phyloP scores from a whole-genome alignment of 352 stramenopile species.

The Phytophthora vignae region DNA sequence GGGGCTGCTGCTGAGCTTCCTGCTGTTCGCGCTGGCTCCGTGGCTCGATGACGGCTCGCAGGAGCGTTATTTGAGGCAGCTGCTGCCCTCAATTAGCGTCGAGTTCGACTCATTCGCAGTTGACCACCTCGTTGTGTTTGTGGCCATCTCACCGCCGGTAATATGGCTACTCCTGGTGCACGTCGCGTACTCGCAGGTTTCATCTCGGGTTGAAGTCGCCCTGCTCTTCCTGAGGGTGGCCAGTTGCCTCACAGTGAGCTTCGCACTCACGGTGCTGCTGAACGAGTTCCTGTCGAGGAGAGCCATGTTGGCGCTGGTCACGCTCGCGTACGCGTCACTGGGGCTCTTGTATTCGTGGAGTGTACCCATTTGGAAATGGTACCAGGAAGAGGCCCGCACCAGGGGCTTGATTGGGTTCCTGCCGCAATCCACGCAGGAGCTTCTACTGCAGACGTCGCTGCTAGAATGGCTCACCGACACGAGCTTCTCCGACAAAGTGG shows the following conservation, averaged over 20 bases:
- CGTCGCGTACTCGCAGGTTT: slow-evolving; percentile 63
- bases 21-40: slow-evolving; percentile 61
- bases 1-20: slow-evolving; percentile 55
- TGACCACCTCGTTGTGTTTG: slow-evolving; percentile 73
- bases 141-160: slow-evolving; percentile 67
- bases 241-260: slow-evolving; percentile 71
- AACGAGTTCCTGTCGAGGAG: slow-evolving; percentile 80
- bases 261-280: slow-evolving; percentile 77
- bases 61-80: slow-evolving; percentile 53
- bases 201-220: slow-evolving; percentile 56
- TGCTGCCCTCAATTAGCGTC: slow-evolving; percentile 58
- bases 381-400: slow-evolving; percentile 58
- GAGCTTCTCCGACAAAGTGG: slow-evolving; percentile 72
- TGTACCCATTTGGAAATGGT: slow-evolving; percentile 82
- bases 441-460: slow-evolving; percentile 78
- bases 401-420: slow-evolving; percentile 74
- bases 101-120: slow-evolving; percentile 70
- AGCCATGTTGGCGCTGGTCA: slow-evolving; percentile 74
- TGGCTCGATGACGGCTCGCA: slow-evolving; percentile 64
- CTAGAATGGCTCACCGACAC: slow-evolving; percentile 88
- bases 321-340: slow-evolving; percentile 67
- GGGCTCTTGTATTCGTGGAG: slow-evolving; percentile 84
- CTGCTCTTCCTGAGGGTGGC: slow-evolving; percentile 67
- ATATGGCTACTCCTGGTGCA: slow-evolving; percentile 76
- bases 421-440: slow-evolving; percentile 58